A percentile compares a stretch with the other conserved stretches of the same genome.
These are phyloP conservation scores for Chytridiales sp. DNA, from an alignment of 371 early-diverging fungal genomes.

Conservation along the genomic window DNA sequence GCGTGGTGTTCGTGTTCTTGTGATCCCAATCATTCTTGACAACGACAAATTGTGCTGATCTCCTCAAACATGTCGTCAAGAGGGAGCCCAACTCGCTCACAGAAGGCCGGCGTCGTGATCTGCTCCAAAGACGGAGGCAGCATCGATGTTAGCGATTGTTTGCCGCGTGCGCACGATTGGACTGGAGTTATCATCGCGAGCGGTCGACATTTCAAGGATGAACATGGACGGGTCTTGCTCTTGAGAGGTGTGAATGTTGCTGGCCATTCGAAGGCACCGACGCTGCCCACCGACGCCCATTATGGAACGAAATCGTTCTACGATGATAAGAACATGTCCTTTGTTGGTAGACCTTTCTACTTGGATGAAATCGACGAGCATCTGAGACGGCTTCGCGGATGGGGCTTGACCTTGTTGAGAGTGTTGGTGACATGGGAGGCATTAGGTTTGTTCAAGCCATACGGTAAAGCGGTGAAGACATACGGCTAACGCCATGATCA, in stretches of 20 bases:
- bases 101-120: too few relatives aligned
- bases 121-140: too few relatives aligned
- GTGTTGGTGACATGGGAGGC: conserved; percentile 85
- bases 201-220: conserved; percentile 17
- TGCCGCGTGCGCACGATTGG: conserved; percentile 27
- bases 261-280: conserved; percentile 49
- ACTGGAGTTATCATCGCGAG: neutral
- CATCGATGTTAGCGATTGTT: too few relatives aligned
- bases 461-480: neutral
- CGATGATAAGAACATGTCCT: conserved; percentile 42
- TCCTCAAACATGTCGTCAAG: too few relatives aligned
- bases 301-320: conserved; percentile 27
- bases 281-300: conserved; percentile 34
- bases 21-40: too few relatives aligned
- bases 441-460: conserved; percentile 41
- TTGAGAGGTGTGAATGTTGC: conserved; percentile 48
- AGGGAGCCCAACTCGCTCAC: too few relatives aligned
- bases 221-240: conserved; percentile 17
- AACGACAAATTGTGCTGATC: too few relatives aligned
- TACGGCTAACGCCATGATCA: neutral
- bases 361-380: conserved; percentile 83
- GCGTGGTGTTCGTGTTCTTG: too few relatives aligned
- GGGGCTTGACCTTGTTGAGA: conserved; percentile 81
- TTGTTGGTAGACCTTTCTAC: conserved; percentile 72
- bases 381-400: conserved; percentile 62